Evolutionary conservation across 495 filamentous ascomycete genomes (phyloP).

Genomic region (Trichoderma erinaceum): DNA sequence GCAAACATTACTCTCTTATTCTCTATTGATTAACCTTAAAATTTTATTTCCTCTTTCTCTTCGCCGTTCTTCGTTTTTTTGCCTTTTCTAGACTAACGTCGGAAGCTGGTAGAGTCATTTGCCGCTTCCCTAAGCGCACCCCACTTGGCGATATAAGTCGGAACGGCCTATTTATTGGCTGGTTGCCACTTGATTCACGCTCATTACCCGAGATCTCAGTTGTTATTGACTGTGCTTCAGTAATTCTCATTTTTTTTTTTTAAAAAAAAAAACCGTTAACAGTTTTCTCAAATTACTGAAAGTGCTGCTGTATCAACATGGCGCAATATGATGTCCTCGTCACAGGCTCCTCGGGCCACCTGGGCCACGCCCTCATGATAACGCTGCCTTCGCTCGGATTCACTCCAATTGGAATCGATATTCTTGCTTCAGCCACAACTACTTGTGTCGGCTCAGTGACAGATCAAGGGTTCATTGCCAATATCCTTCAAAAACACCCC

Average conservation of each 20-base stretch:
- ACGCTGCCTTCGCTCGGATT: conserved; percentile 23
- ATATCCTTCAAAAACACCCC: conserved; percentile 20
- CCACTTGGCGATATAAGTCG: not conserved
- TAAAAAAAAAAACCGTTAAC: too few species aligned
- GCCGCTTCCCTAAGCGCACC: not conserved
- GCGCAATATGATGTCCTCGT: conserved; percentile 22
- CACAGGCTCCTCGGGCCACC: conserved; percentile 31
- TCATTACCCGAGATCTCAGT: not conserved
- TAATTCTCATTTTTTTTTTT: not conserved
- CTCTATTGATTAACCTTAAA: too few species aligned
- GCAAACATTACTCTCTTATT: too few species aligned
- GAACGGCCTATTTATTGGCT: not conserved
- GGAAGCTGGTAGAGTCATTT: not conserved
- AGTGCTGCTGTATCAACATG: not conserved
- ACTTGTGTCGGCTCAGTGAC: conserved; percentile 22
- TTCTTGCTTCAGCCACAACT: conserved; percentile 23
- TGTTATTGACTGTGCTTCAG: not conserved
- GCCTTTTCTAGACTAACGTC: not conserved
- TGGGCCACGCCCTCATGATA: conserved; percentile 29
- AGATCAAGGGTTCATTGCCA: conserved; percentile 19
- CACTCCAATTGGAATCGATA: conserved; percentile 27
- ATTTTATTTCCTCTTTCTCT: too few species aligned
- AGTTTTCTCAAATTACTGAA: not conserved
- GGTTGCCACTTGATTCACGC: too few species aligned
- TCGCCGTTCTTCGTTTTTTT: not conserved